Conservation (phyloP, 352 stramenopile species). For the Pythium rishiriense region DNA sequence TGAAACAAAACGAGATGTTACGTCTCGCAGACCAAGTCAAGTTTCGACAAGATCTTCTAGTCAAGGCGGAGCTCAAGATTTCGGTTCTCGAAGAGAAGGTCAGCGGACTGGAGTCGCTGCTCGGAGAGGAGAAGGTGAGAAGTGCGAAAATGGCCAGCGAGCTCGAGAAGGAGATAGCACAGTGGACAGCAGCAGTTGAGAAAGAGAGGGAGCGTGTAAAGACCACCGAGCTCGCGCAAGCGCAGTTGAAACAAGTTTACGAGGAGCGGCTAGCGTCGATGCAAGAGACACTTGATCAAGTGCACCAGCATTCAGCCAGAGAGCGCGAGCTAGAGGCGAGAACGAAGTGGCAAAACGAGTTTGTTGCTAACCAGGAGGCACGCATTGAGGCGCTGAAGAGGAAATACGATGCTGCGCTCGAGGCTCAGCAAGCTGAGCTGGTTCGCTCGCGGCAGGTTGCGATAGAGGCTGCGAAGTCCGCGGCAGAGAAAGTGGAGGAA, state of each 20-base stretch:
- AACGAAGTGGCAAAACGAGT: constrained; percentile 70
- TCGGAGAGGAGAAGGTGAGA: constrained; percentile 47
- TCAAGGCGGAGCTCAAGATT: constrained; percentile 55
- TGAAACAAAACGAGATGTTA: constrained; percentile 56
- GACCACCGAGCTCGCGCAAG: constrained; percentile 29
- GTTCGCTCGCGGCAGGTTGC: constrained; percentile 48
- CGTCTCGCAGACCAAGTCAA: constrained; percentile 55
- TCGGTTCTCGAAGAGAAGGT: constrained; percentile 40
- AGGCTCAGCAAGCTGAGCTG: constrained; percentile 58
- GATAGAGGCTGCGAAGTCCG: constrained; percentile 45
- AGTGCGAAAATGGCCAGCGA: constrained; percentile 36
- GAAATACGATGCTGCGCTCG: constrained; percentile 69
- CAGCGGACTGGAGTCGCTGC: constrained; percentile 29
- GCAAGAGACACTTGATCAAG: constrained; percentile 47
- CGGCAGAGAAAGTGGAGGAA: constrained; percentile 52
- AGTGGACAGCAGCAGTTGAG: constrained; percentile 45
- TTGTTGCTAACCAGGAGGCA: constrained; percentile 68
- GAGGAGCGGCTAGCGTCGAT: constrained; percentile 50
- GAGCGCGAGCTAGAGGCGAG: constrained; percentile 62
- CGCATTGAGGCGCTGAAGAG: constrained; percentile 62
- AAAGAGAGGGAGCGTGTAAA: constrained; percentile 50
- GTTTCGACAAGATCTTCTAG: constrained; percentile 53
- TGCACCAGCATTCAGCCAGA: constrained; percentile 48
- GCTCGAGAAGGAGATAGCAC: constrained; percentile 57
- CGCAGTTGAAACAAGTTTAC: constrained; percentile 44